Evolutionary conservation across 2,329 filamentous ascomycete species (phyloP), one percentile per base, ranked within the genome.

Genomic region (Daldinia sp.): DNA sequence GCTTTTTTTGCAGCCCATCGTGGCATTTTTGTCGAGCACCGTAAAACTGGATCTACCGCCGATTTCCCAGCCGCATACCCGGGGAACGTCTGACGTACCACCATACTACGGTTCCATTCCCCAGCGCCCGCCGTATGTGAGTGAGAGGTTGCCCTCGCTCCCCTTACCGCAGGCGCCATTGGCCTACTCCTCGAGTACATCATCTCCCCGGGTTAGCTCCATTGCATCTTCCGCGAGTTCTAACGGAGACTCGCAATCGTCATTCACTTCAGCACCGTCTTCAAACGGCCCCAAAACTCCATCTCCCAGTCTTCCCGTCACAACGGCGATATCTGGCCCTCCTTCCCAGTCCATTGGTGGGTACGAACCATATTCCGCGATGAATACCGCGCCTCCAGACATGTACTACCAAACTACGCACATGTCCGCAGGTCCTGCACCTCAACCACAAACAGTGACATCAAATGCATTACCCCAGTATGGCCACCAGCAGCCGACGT

Each of bases 21-120:
- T 67, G 73, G 74, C 78, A 76, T 76, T 75, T 65, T 69, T 72
- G 69, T 74, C 79, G 84, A 89, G 83, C 60, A 91, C 89, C 92
- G 93, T 89, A 91, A 96, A 94, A 87, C 93, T 97, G 93, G 93
- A 94, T 92, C 90, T 94, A 82, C 92, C 93, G 84, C 92, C 92
- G 84, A 92, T 94, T 79, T 92, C 92, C 79, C 90, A 93, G 85
- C 89, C 92, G 85, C 90, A 93, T 83, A 89, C 90, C 88, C 90
- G 92, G 89, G 91, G 90, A 85, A 86, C 87, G 79, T 86, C 88
- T 82, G 91, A 94, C 82, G 85, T 87, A 77, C 81, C 82, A 72
- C 79, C 85, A 80, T 93, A 89, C 83, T 92, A 90, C 83, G 90
- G 89, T 82, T 87, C 91, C 82, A 87, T 88, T 78, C 80, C 84